Percentiles rank a stretch among this genome's conserved stretches.
Conservation (phyloP, 306 rosid genomes). For the Cucurbita maxima region DNA sequence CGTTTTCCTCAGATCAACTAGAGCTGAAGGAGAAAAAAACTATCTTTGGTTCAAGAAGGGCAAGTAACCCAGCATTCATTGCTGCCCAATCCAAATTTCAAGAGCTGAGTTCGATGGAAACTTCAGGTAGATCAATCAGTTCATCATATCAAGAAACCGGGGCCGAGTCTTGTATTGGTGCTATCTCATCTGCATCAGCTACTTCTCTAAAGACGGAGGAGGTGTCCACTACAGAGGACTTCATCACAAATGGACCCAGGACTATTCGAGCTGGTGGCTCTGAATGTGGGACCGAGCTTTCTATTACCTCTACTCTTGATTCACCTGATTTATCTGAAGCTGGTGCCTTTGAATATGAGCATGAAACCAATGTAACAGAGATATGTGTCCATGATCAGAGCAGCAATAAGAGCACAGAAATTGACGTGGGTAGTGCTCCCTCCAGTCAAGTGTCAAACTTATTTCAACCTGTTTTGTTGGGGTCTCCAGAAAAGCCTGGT, state of each 20-base stretch:
- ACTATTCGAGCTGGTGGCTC: constrained; percentile 38
- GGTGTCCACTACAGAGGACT: constrained; percentile 23
- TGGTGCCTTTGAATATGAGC: constrained; percentile 40
- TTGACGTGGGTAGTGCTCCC: constrained; percentile 23
- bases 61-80: constrained; percentile 54
- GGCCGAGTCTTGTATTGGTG: constrained; percentile 34
- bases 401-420: constrained; percentile 12
- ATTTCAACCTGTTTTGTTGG: constrained; percentile 10
- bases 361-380: constrained; percentile 29
- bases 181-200: constrained; percentile 20
- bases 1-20: constrained; percentile 36
- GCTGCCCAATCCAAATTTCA: constrained; percentile 74
- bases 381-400: constrained; percentile 29
- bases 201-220: constrained; percentile 35
- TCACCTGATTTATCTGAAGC: constrained; percentile 64
- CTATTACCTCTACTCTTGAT: constrained; percentile 79
- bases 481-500: constrained; percentile 28
- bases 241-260: constrained; percentile 27
- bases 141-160: constrained; percentile 34
- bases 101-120: constrained; percentile 39
- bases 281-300: constrained; percentile 76
- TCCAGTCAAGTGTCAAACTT: constrained; percentile 22
- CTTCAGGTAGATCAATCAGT: constrained; percentile 28
- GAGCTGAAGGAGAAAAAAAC: constrained; percentile 47
- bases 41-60: constrained; percentile 23